Base-by-base conservation (phyloP, 2,329 filamentous ascomycete genomes). In the Paraconiothyrium brasiliense region DNA sequence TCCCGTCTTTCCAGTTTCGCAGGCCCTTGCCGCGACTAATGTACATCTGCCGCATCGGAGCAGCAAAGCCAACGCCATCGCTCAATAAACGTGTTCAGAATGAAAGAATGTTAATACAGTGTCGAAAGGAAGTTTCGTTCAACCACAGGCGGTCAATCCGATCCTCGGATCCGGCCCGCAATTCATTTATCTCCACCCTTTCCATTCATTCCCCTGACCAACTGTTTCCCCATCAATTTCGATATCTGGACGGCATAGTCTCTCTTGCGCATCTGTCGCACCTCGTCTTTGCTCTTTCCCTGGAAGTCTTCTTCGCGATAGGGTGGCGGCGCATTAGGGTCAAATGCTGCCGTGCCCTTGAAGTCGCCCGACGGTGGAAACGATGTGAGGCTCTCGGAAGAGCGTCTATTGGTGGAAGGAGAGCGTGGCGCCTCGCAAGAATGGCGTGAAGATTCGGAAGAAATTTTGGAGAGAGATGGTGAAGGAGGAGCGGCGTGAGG, bases 171-270 rank as follows among this genome's bases (percentile, higher is more conserved):
- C 6, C 6, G 27, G 35, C n/a, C 43, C 2, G n/a, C 20, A 22
- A 10, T 8, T 46, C 20, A 46, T 11, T 46, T 46, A 24, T 46
- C 46, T 16, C 24, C 24, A 30, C 46, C 30, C 46, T 55, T 44
- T 10, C 57, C 43, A 43, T 63, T 73, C 52, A 74, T 30, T 0
- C 68, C 69, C 49, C 44, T 60, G 0, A 70, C 67, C 14, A 74
- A 54, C 60, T 74, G 72, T 22, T 59, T 60, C 13, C 70, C 69
- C 72, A 74, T 73, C 57, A 70, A 66, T 55, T 70, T 66, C 34
- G 69, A 70, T 1, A 74, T 57, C 62, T 73, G 69, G 54, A 69
- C 71, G 4, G 72, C 67, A 34, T 74, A 74, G 35, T 73, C 71
- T 14, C 55, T 58, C 58, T 66, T 68, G 6, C 68, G 57, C 69